Percentiles rank a stretch among this genome's conserved stretches.
These are phyloP conservation scores for Sporopachydermia quercuum DNA, from an alignment of 805 yeast species.

Conservation along the genomic window DNA sequence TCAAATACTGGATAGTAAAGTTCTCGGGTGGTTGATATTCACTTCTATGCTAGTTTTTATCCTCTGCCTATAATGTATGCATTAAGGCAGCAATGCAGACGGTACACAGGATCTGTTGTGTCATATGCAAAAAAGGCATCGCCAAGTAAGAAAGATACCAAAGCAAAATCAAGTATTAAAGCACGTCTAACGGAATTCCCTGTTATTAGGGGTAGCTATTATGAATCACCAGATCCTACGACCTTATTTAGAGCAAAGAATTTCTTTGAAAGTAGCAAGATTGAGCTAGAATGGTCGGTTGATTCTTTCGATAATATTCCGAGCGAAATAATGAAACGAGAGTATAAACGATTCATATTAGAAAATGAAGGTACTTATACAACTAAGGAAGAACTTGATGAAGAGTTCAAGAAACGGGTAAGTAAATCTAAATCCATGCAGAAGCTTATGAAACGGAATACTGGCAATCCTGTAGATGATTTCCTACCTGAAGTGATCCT, in stretches of 20 bases:
- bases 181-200: no score
- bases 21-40: no score
- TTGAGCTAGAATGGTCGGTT: conserved; percentile 1
- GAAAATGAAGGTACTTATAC: neutral
- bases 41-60: no score
- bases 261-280: neutral
- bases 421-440: neutral
- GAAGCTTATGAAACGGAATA: no score
- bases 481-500: neutral
- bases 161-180: no score
- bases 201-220: neutral
- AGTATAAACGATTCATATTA: neutral
- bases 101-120: no score
- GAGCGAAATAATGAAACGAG: neutral
- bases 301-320: neutral
- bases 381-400: neutral
- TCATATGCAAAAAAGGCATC: no score
- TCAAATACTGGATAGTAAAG: no score
- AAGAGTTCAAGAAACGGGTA: neutral
- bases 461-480: no score
- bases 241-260: neutral
- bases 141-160: no score
- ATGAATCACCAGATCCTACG: neutral
- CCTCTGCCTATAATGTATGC: no score
- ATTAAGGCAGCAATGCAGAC: no score